Percentiles rank a stretch among this genome's conserved stretches.
These are phyloP conservation scores for Paramecium octaurelia DNA, from an alignment of 73 alveolate species.

Conservation along the genomic window DNA sequence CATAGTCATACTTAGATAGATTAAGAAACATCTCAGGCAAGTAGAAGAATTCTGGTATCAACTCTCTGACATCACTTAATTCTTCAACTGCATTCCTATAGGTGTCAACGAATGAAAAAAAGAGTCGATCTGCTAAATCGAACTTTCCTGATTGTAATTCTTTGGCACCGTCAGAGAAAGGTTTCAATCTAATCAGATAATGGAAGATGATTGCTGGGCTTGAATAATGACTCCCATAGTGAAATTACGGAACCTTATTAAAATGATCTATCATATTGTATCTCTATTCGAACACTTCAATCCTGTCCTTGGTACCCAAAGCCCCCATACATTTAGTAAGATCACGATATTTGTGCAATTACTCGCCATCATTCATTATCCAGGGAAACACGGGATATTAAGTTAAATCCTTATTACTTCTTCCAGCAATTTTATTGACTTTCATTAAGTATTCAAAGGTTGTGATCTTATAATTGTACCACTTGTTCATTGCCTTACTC, in stretches of 20 bases:
- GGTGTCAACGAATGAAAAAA: conserved; percentile 80
- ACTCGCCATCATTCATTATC: conserved; percentile 70
- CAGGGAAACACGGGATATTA: conserved; percentile 89
- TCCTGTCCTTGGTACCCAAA: conserved; percentile 49
- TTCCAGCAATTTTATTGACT: conserved; percentile 64
- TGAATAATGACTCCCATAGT: conserved; percentile 95
- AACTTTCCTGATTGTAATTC: conserved; percentile 87
- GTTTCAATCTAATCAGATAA: conserved; percentile 87
- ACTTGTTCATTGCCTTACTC: neutral
- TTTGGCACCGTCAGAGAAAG: conserved; percentile 88
- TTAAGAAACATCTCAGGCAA: conserved; percentile 87
- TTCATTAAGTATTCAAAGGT: conserved; percentile 78
- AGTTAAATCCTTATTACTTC: conserved; percentile 77
- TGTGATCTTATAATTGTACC: conserved; percentile 56
- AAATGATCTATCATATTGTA: conserved; percentile 55
- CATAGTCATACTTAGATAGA: conserved; percentile 71
- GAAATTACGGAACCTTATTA: conserved; percentile 70
- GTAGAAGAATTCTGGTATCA: conserved; percentile 95
- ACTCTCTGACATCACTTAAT: conserved; percentile 94
- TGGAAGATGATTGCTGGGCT: conserved; percentile 93
- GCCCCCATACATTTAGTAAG: conserved; percentile 63
- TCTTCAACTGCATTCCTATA: conserved; percentile 78
- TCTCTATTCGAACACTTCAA: conserved; percentile 53
- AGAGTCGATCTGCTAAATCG: conserved; percentile 92
- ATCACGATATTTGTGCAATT: conserved; percentile 49